Percentiles rank a stretch among this genome's conserved stretches.
Evolutionary conservation across 176 grass and related monocot genomes (phyloP).

Genomic region (Hyparrhenia diplandra): DNA sequence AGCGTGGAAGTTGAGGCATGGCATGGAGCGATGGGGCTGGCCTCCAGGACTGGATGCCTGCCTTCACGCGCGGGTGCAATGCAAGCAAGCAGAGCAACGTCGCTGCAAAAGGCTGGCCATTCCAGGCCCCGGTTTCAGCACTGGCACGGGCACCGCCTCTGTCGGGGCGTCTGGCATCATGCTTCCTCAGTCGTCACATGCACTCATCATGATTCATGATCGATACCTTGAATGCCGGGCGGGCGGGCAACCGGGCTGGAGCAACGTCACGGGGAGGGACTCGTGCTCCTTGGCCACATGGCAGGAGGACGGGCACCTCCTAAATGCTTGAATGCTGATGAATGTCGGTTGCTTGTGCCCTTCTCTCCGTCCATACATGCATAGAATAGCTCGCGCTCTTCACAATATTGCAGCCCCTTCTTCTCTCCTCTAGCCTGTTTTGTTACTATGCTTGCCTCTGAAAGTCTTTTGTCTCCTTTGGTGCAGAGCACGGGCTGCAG

Average conservation of each 20-base stretch:
- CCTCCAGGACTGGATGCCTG: no score
- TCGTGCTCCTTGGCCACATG: conserved; percentile 3
- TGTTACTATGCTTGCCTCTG: no score
- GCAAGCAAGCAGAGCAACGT: not conserved
- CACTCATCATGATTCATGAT: not conserved
- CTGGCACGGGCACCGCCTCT: not conserved
- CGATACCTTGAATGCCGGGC: not conserved
- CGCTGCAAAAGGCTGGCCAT: not conserved
- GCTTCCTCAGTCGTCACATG: not conserved
- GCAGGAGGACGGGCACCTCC: no score
- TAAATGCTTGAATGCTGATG: no score
- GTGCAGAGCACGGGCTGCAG: not conserved
- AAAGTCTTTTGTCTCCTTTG: not conserved
- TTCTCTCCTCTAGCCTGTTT: no score
- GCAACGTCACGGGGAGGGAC: not conserved
- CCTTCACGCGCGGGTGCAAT: no score
- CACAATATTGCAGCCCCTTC: no score
- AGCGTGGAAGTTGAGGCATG: no score
- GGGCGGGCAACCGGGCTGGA: not conserved
- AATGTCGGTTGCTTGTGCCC: no score
- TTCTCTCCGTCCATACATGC: no score
- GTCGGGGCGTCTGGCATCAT: not conserved
- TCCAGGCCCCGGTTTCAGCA: not conserved
- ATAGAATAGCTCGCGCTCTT: no score
- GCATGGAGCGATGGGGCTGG: no score